Evolutionary conservation across 2,329 filamentous ascomycete genomes (phyloP).

Genomic region (Drechslerella coelobrocha): DNA sequence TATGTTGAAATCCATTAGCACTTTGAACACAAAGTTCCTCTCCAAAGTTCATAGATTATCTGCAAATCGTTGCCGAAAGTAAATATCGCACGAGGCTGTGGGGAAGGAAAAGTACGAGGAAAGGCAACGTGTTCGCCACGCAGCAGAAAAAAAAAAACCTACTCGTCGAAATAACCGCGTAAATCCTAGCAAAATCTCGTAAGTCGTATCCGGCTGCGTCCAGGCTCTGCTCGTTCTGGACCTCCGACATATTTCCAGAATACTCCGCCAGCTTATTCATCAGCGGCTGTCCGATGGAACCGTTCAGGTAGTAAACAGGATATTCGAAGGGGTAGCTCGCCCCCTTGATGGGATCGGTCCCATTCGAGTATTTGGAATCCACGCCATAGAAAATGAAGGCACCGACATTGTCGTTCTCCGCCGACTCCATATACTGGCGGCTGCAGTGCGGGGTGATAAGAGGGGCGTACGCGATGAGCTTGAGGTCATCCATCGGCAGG

Average conservation of each 20-base stretch:
- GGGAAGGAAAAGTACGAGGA: conserved; percentile 62
- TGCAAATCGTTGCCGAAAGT: neutral
- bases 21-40: conserved; percentile 1
- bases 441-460: conserved; percentile 82
- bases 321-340: conserved; percentile 68
- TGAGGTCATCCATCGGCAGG: conserved; percentile 72
- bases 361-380: conserved; percentile 56
- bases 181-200: conserved; percentile 56
- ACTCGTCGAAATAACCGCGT: conserved; percentile 59
- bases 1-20: conserved; percentile 58
- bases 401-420: conserved; percentile 67
- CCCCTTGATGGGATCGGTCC: conserved; percentile 69
- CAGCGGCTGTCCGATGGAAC: conserved; percentile 70
- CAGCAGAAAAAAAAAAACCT: conserved; percentile 60
- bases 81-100: conserved; percentile 4
- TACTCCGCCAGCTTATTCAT: conserved; percentile 77
- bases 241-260: conserved; percentile 73
- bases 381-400: conserved; percentile 71
- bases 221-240: conserved; percentile 68
- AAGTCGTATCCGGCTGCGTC: conserved; percentile 63
- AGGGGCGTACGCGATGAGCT: conserved; percentile 80
- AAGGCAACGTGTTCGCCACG: conserved; percentile 9
- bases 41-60: no score
- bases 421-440: conserved; percentile 71
- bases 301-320: conserved; percentile 82